A percentile compares a stretch with the other conserved stretches of the same genome.
Conservation (phyloP, 2,329 filamentous ascomycete species). For the Lecanicillium sp. region DNA sequence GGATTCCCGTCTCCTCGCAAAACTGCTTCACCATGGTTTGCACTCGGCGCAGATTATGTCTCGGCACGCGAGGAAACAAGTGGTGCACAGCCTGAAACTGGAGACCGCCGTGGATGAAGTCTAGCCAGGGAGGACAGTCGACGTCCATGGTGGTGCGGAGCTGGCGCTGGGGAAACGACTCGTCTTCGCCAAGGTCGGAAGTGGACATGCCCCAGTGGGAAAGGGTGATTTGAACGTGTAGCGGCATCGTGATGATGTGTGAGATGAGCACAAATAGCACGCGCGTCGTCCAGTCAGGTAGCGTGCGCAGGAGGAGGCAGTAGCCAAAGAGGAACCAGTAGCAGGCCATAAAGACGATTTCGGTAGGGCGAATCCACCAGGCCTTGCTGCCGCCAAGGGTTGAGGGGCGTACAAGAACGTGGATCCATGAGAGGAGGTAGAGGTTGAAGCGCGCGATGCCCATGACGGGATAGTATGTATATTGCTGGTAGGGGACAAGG, state of each 20-base stretch:
- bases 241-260: slow-evolving; percentile 57
- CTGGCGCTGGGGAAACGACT: slow-evolving; percentile 63
- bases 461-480: slow-evolving; percentile 62
- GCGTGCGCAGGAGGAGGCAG: slow-evolving; percentile 48
- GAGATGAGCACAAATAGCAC: slow-evolving; percentile 55
- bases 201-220: slow-evolving; percentile 68
- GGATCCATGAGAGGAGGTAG: slow-evolving; percentile 58
- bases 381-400: slow-evolving; percentile 48
- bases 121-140: slow-evolving; percentile 62
- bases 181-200: slow-evolving; percentile 51
- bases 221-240: slow-evolving; percentile 65
- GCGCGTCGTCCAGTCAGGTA: slow-evolving; percentile 50
- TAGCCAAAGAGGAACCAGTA: slow-evolving; percentile 66
- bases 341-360: slow-evolving; percentile 52
- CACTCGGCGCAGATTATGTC: slow-evolving; percentile 56
- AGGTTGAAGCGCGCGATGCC: slow-evolving; percentile 64
- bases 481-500: slow-evolving; percentile 52
- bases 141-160: slow-evolving; percentile 67
- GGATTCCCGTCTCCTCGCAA: slow-evolving; percentile 54
- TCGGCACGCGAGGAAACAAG: slow-evolving; percentile 57
- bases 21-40: slow-evolving; percentile 55
- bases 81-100: slow-evolving; percentile 69
- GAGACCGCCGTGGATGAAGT: slow-evolving; percentile 63
- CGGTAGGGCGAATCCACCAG: slow-evolving; percentile 60
- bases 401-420: slow-evolving; percentile 50